These are phyloP conservation scores for Suillus variegatus DNA, from an alignment of 768 basidiomycete species.

Conservation along the genomic window DNA sequence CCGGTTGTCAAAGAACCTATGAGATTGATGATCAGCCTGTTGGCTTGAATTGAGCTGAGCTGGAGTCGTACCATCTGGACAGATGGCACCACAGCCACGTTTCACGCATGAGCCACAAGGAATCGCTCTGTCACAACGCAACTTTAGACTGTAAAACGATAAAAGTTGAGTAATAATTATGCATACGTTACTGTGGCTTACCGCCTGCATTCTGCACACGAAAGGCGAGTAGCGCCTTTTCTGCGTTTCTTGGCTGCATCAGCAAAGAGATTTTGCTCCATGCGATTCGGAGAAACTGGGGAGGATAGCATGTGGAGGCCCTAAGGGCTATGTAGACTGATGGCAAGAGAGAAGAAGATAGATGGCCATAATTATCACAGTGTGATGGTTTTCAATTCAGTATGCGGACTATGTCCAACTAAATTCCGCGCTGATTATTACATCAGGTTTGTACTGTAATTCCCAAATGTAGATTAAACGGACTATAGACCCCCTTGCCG, in stretches of 20 bases:
- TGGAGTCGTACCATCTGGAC: conserved; percentile 64
- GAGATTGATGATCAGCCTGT: conserved; percentile 18
- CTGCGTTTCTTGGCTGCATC: conserved; percentile 55
- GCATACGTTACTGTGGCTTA: conserved; percentile 25
- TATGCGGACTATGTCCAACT: conserved; percentile 1
- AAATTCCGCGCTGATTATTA: conserved; percentile 4
- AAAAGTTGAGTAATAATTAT: not conserved
- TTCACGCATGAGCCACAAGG: conserved; percentile 84
- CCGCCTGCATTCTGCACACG: conserved; percentile 82
- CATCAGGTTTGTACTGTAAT: not conserved
- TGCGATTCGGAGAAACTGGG: conserved; percentile 6
- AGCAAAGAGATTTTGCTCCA: conserved; percentile 29
- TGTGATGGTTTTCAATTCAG: conserved; percentile 6
- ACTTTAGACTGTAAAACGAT: conserved; percentile 25
- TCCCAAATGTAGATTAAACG: not conserved
- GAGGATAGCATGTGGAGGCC: conserved; percentile 10
- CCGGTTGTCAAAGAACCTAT: conserved; percentile 80
- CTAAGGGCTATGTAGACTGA: conserved; percentile 36
- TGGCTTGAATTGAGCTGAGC: conserved; percentile 14
- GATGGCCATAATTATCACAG: conserved; percentile 19
- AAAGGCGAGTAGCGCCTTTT: conserved; percentile 74
- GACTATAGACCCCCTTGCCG: not conserved
- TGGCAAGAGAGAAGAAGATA: conserved; percentile 27
- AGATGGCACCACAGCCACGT: conserved; percentile 78
- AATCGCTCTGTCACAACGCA: conserved; percentile 67